These are phyloP conservation scores for Triangularia verruculosa DNA, from an alignment of 2,329 filamentous ascomycete genomes.

Conservation along the genomic window DNA sequence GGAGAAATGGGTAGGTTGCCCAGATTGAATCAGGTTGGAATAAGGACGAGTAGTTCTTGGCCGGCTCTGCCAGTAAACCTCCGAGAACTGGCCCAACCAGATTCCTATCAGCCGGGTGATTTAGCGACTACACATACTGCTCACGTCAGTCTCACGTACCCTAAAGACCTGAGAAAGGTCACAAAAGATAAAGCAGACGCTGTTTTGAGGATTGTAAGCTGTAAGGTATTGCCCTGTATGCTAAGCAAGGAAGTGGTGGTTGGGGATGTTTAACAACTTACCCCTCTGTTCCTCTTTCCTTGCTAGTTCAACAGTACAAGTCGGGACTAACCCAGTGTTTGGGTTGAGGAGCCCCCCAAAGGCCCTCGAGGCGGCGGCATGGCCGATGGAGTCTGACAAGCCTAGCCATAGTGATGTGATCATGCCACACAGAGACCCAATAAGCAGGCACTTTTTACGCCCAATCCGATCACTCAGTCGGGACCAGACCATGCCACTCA, in stretches of 20 bases:
- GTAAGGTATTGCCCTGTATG: too few relatives aligned
- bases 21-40: neutral
- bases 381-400: slow-evolving; percentile 7
- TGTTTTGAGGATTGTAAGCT: too few relatives aligned
- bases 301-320: slow-evolving; percentile 15
- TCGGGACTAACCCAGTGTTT: slow-evolving; percentile 16
- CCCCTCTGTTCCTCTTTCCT: slow-evolving; percentile 1
- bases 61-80: neutral
- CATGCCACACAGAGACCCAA: slow-evolving; percentile 4
- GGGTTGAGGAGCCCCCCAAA: slow-evolving; percentile 18
- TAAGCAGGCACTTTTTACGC: slow-evolving; percentile 11
- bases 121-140: neutral
- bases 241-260: too few relatives aligned
- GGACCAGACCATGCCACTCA: slow-evolving; percentile 16
- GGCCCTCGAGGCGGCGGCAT: slow-evolving; percentile 10
- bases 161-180: neutral
- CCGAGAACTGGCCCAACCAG: neutral
- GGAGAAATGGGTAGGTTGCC: neutral
- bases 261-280: neutral
- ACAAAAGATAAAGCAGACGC: neutral
- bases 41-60: neutral
- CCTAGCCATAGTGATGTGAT: slow-evolving; percentile 2
- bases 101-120: neutral
- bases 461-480: slow-evolving; percentile 16
- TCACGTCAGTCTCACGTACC: neutral